Percentiles rank a stretch among this genome's conserved stretches.
These are phyloP conservation scores for Megacollybia platyphylla DNA, from an alignment of 1,284 basidiomycete species.

Conservation along the genomic window DNA sequence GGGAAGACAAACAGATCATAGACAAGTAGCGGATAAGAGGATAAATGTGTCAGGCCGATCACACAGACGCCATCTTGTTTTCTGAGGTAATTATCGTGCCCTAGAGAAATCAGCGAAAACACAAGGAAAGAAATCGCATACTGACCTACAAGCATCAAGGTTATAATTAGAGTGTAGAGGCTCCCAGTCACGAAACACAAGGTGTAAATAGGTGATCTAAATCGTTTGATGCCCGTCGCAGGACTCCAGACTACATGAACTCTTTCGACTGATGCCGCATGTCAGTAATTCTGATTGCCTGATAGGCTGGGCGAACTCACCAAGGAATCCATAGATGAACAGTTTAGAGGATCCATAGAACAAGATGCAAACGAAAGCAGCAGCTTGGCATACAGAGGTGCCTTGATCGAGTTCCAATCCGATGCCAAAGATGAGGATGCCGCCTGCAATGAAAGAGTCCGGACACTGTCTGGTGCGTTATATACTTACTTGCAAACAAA, in stretches of 20 bases:
- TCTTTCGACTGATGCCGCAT: constrained; percentile 17
- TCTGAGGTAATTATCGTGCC: constrained; percentile 21
- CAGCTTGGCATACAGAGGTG: constrained; percentile 14
- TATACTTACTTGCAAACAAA: constrained; percentile 18
- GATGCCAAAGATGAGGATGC: constrained; percentile 21
- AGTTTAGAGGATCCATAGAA: constrained; percentile 21
- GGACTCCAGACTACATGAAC: constrained; percentile 24
- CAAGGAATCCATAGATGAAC: constrained; percentile 19
- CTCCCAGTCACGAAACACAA: constrained; percentile 15
- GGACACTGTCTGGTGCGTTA: background rate
- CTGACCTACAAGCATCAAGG: constrained; percentile 18
- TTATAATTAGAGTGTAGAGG: constrained; percentile 18
- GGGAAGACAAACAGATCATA: constrained; percentile 6
- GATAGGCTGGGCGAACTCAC: constrained; percentile 10
- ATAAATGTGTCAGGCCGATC: constrained; percentile 24
- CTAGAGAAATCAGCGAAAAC: constrained; percentile 8
- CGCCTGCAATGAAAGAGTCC: constrained; percentile 11
- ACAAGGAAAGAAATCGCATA: constrained; percentile 5
- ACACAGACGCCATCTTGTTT: constrained; percentile 21
- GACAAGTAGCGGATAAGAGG: constrained; percentile 3
- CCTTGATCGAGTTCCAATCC: constrained; percentile 17
- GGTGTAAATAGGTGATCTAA: constrained; percentile 20
- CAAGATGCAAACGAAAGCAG: constrained; percentile 18
- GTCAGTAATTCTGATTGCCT: background rate
- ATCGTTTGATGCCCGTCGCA: constrained; percentile 12